Evolutionary conservation across 805 yeast genomes (phyloP).

Genomic region (Candida maltosa): DNA sequence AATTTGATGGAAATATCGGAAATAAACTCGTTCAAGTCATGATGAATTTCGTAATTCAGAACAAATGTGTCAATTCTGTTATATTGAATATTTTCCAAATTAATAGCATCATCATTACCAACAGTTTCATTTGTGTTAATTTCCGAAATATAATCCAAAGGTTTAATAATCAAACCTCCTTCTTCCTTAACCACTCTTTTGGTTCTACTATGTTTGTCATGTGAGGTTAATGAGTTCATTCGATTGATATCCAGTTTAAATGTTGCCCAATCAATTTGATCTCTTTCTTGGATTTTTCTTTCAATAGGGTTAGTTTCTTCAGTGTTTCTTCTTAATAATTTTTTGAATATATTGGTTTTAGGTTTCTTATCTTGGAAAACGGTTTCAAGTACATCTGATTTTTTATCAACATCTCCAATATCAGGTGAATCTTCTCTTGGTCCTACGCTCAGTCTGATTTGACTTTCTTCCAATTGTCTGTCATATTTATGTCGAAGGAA

Average conservation of each 20-base stretch:
- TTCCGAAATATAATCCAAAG: slow-evolving; percentile 39
- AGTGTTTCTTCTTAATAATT: slow-evolving; percentile 33
- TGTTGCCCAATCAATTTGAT: slow-evolving; percentile 36
- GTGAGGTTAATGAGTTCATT: slow-evolving; percentile 62
- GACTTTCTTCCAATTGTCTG: slow-evolving; percentile 20
- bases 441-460: slow-evolving; percentile 19
- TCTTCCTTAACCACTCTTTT: slow-evolving; percentile 47
- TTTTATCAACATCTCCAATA: too few relatives aligned
- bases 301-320: slow-evolving; percentile 25
- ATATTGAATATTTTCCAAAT: slow-evolving; percentile 14
- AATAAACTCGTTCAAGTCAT: slow-evolving; percentile 39
- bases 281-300: slow-evolving; percentile 26
- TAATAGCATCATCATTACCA: slow-evolving; percentile 11
- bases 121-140: slow-evolving; percentile 38
- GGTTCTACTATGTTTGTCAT: slow-evolving; percentile 69
- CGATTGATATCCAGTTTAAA: slow-evolving; percentile 63
- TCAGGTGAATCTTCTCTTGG: slow-evolving; percentile 2
- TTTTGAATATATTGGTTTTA: slow-evolving; percentile 46
- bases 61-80: slow-evolving; percentile 31
- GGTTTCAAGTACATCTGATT: slow-evolving; percentile 29
- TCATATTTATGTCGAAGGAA: slow-evolving; percentile 70
- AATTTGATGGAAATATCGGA: slow-evolving; percentile 41
- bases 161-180: slow-evolving; percentile 36
- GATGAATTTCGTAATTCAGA: slow-evolving; percentile 20
- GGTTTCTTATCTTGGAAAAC: slow-evolving; percentile 43